Evolutionary conservation across 768 basidiomycete species (phyloP), one percentile per base, ranked within the genome.

Genomic region (Serendipita vermifera): DNA sequence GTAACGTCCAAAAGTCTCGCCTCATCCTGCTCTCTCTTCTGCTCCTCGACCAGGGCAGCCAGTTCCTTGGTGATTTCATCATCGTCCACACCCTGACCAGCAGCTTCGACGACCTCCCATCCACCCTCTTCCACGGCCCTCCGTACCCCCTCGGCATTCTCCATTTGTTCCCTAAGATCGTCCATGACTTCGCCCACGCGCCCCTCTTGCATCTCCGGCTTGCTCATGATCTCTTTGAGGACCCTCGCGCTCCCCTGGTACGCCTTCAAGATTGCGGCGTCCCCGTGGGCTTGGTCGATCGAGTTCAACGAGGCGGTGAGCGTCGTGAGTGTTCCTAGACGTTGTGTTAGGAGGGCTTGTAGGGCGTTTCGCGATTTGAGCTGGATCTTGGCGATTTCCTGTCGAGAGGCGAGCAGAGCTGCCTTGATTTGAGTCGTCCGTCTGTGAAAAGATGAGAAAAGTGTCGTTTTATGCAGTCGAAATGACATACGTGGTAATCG

Each of bases 231-330:
- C 0, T 79, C 69, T 13, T 77, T 77, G 4, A 97, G 73, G 0
- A 92, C 91, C 4, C 77, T 68, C 0, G 89, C 83, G 4, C 91
- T 92, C 2, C 82, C 80, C 67, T 88, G 78, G 65, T 94, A 98
- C 0, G 82, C 78, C 61, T 78, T 79, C 79, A 98, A 81, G 51
- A 96, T 86, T 74, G 90, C 83, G 9, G 92, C 75, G 67, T 97
- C 87, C 2, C 83, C 84, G 27, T 87, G 87, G n/a, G 92, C 87
- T 2, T 82, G 78, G 69, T 98, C 90, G 3, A 97, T 88, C 40
- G 79, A 77, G 40, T 88, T 71, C 33, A 96, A 67, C 0, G 91
- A 90, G 11, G 78, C 72, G 60, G 86, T 81, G 5, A 97, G 71
- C 33, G 81, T 86, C 57, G 81, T 77, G 3, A 90, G 71, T 1